Evolutionary conservation across 164 flowering plant genomes (phyloP).

Genomic region (Nymphaea thermarum): DNA sequence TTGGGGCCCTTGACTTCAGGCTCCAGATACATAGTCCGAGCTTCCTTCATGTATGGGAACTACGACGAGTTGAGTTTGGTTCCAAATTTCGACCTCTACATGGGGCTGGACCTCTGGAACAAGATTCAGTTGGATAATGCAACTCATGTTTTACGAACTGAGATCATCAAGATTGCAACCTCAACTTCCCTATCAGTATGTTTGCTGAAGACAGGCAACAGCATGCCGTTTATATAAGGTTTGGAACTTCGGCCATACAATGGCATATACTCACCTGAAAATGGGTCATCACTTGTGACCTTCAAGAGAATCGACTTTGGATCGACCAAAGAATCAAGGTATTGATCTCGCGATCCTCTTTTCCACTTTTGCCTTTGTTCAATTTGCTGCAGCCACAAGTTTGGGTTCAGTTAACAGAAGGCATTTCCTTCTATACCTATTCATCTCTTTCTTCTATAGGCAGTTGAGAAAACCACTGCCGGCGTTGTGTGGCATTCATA

Average conservation of each 20-base stretch:
- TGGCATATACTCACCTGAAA: slow-evolving; percentile 2
- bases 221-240: slow-evolving; percentile 32
- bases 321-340: background rate
- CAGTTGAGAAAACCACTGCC: too few species aligned
- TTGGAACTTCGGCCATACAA: slow-evolving; percentile 22
- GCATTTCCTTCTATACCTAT: too few species aligned
- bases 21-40: background rate
- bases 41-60: slow-evolving; percentile 10
- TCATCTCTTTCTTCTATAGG: too few species aligned
- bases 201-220: slow-evolving; percentile 23
- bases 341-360: too few species aligned
- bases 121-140: slow-evolving; percentile 8
- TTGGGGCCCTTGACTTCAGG: background rate
- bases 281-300: slow-evolving; percentile 12
- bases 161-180: slow-evolving; percentile 16
- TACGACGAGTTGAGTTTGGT: slow-evolving; percentile 11
- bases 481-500: too few species aligned
- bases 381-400: background rate
- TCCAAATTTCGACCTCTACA: slow-evolving; percentile 29
- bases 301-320: slow-evolving; percentile 15
- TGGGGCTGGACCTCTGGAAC: slow-evolving; percentile 26
- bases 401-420: too few species aligned
- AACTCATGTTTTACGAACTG: slow-evolving; percentile 5
- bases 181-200: slow-evolving; percentile 18
- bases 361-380: slow-evolving; percentile 1